Conservation (phyloP, 441 rosid genomes). For the Bruguiera hainesii region DNA sequence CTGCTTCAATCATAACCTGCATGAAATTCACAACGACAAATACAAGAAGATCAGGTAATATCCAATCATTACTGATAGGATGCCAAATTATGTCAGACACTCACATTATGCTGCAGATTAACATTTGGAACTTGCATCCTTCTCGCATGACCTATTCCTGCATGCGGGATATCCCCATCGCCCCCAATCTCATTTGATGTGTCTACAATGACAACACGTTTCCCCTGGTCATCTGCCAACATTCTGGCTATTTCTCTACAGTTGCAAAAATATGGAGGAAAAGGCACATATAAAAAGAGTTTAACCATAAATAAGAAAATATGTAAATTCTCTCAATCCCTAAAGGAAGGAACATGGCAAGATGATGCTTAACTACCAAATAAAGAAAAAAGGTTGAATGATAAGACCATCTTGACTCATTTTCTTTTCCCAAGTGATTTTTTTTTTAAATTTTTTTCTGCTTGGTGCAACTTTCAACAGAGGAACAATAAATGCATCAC, state of each 20-base stretch:
- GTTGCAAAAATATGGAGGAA: neutral
- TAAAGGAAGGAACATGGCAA: neutral
- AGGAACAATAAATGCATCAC: conserved; percentile 1
- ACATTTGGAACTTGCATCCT: conserved; percentile 99
- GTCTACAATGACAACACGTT: conserved; percentile 88
- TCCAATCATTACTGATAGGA: neutral
- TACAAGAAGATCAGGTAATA: neutral
- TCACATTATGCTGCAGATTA: conserved; percentile 81
- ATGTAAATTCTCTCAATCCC: neutral
- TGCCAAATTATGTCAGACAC: conserved; percentile 21
- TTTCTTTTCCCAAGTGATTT: neutral
- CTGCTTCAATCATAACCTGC: conserved; percentile 98
- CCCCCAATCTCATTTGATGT: conserved; percentile 98
- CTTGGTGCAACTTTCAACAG: neutral
- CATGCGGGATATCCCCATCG: conserved; percentile 96
- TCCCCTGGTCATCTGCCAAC: conserved; percentile 89
- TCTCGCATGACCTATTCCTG: conserved; percentile 93
- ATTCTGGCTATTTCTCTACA: conserved; percentile 83
- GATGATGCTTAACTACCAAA: neutral
- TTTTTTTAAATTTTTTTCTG: neutral
- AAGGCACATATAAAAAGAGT: conserved; percentile 7
- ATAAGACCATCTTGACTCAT: neutral
- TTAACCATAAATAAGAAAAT: neutral
- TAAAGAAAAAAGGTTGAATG: neutral
- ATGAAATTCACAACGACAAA: conserved; percentile 16